Conservation (phyloP, 306 rosid species). For the Carpinus viminea region DNA sequence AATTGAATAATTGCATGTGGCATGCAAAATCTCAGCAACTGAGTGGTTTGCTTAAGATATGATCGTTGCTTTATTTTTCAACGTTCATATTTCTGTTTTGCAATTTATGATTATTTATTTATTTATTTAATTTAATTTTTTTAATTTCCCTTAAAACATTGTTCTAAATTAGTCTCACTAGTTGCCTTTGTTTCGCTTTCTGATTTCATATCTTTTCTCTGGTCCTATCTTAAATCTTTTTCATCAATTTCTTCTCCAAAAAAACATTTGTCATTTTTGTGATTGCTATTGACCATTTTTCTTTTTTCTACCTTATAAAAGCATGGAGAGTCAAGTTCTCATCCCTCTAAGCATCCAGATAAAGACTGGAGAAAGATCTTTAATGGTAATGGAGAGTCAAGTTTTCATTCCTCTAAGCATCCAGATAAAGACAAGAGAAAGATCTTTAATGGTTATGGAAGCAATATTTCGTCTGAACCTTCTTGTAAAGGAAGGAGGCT, state of each 20-base stretch:
- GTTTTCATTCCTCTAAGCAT: conserved; percentile 40
- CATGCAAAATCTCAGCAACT: conserved; percentile 2
- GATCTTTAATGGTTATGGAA: conserved; percentile 28
- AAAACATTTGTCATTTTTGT: background rate
- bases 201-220: background rate
- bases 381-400: conserved; percentile 30
- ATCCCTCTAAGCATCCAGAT: conserved; percentile 39
- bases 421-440: conserved; percentile 51
- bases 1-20: background rate
- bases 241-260: background rate
- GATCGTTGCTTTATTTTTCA: background rate
- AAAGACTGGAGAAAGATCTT: conserved; percentile 49
- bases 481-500: conserved; percentile 58
- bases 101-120: background rate
- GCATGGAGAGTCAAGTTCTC: conserved; percentile 46
- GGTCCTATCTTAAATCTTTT: background rate
- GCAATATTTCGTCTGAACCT: conserved; percentile 31
- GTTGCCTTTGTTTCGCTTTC: background rate
- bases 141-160: background rate
- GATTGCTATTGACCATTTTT: background rate
- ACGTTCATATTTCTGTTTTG: background rate
- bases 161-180: background rate
- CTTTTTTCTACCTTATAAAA: conserved; percentile 18
- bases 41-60: conserved; percentile 2
- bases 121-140: too few relatives aligned